Conservation (phyloP, 2,329 filamentous ascomycete species). For the Sporothrix globosa region DNA sequence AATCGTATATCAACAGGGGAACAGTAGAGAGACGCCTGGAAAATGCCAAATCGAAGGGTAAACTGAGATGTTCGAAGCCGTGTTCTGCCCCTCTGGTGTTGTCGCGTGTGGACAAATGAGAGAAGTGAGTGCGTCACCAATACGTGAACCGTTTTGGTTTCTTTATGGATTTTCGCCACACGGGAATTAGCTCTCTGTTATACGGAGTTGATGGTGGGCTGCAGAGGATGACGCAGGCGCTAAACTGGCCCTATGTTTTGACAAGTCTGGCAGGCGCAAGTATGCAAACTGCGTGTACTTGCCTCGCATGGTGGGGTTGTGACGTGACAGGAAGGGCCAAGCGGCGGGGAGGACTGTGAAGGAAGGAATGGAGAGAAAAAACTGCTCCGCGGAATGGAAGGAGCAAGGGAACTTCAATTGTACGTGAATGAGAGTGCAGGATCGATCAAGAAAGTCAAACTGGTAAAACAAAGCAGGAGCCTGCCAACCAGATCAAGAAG, state of each 20-base stretch:
- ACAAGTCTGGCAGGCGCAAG: background rate
- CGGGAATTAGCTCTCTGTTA: background rate
- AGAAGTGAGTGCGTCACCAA: slow-evolving; percentile 17
- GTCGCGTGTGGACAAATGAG: background rate
- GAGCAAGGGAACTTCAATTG: background rate
- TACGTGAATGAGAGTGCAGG: background rate
- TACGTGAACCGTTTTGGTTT: background rate
- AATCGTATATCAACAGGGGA: too few relatives aligned
- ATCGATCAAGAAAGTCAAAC: slow-evolving; percentile 16
- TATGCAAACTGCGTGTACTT: too few relatives aligned
- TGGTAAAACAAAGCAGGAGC: background rate
- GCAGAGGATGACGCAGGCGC: slow-evolving; percentile 10
- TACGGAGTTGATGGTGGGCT: background rate
- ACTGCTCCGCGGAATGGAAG: background rate
- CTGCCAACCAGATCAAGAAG: too few relatives aligned
- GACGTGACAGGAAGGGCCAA: slow-evolving; percentile 19
- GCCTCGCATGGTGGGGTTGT: slow-evolving; percentile 8
- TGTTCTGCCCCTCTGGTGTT: slow-evolving; percentile 14
- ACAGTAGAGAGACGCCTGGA: background rate
- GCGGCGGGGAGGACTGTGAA: slow-evolving; percentile 3
- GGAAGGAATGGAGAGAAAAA: background rate
- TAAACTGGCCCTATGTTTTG: background rate
- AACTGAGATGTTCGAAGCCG: background rate
- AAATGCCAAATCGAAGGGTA: background rate
- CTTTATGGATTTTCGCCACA: background rate